Conservation (phyloP, 371 early-diverging fungal species). For the Lichtheimia ornata region DNA sequence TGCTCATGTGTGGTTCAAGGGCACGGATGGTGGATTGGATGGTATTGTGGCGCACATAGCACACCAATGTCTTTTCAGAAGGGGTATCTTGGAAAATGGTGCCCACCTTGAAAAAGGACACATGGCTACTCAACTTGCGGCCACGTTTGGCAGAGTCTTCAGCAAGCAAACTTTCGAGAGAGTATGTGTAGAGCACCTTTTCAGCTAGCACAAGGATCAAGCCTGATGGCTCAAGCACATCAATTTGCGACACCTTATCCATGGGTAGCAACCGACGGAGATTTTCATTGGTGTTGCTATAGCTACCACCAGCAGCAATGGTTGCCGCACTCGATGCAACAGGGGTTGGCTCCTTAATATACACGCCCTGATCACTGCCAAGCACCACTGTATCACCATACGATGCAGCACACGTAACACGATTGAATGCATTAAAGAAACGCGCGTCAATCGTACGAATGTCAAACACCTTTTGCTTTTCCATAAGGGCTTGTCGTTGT, state of each 20-base stretch:
- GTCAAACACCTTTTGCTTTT: constrained; percentile 63
- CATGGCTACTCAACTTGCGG: constrained; percentile 75
- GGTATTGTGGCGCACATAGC: constrained; percentile 71
- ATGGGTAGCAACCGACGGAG: constrained; percentile 65
- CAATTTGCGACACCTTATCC: constrained; percentile 87
- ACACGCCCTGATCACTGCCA: constrained; percentile 53
- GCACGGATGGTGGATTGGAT: constrained; percentile 76
- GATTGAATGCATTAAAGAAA: constrained; percentile 29
- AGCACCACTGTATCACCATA: constrained; percentile 33
- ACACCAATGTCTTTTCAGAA: constrained; percentile 72
- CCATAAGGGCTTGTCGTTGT: constrained; percentile 60
- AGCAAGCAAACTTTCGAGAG: constrained; percentile 66
- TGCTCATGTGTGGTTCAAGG: constrained; percentile 67
- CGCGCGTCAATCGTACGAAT: constrained; percentile 31
- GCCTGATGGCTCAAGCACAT: constrained; percentile 70
- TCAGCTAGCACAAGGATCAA: constrained; percentile 83
- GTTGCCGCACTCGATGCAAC: no score
- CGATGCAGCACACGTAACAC: constrained; percentile 27
- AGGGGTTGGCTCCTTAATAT: constrained; percentile 19
- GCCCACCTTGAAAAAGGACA: constrained; percentile 91
- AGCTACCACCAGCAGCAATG: constrained; percentile 4
- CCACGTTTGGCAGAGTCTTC: constrained; percentile 53
- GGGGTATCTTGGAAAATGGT: constrained; percentile 71
- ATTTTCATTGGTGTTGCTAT: constrained; percentile 27
- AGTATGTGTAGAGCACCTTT: constrained; percentile 75